Percentiles rank a stretch among this genome's conserved stretches.
Evolutionary conservation across 2,329 filamentous ascomycete species (phyloP).

Genomic region (Stemphylium beticola): DNA sequence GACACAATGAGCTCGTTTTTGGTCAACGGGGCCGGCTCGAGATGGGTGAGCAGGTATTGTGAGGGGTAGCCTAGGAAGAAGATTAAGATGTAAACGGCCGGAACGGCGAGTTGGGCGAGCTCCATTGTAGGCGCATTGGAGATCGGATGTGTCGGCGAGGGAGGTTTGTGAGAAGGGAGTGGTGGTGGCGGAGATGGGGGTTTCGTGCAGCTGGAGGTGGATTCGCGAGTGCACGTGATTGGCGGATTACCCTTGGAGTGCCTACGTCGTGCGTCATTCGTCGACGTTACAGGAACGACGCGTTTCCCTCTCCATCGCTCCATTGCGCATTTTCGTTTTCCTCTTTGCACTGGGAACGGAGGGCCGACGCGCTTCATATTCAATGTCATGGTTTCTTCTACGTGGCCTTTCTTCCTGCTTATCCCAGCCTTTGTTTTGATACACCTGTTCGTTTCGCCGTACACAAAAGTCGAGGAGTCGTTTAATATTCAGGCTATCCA

Average conservation of each 20-base stretch:
- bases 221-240: slow-evolving; percentile 34
- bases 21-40: slow-evolving; percentile 66
- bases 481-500: slow-evolving; percentile 96
- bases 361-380: neutral
- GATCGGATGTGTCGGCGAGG: slow-evolving; percentile 1
- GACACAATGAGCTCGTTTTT: slow-evolving; percentile 65
- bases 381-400: slow-evolving; percentile 29
- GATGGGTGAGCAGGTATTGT: slow-evolving; percentile 69
- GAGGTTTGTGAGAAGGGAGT: neutral
- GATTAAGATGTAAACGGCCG: slow-evolving; percentile 70
- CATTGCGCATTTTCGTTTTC: neutral
- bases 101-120: slow-evolving; percentile 64
- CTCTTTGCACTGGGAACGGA: neutral
- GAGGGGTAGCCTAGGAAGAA: slow-evolving; percentile 73
- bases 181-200: neutral
- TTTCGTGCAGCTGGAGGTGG: slow-evolving; percentile 9
- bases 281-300: no score
- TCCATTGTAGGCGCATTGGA: slow-evolving; percentile 22
- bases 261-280: slow-evolving; percentile 2
- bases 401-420: slow-evolving; percentile 38
- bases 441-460: slow-evolving; percentile 78
- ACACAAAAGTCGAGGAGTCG: slow-evolving; percentile 98
- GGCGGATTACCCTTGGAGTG: slow-evolving; percentile 1
- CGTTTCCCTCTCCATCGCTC: neutral
- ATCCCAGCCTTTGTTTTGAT: slow-evolving; percentile 54